These are phyloP conservation scores for Penicillium sp. DNA, from an alignment of 2,329 filamentous ascomycete genomes.

Conservation along the genomic window DNA sequence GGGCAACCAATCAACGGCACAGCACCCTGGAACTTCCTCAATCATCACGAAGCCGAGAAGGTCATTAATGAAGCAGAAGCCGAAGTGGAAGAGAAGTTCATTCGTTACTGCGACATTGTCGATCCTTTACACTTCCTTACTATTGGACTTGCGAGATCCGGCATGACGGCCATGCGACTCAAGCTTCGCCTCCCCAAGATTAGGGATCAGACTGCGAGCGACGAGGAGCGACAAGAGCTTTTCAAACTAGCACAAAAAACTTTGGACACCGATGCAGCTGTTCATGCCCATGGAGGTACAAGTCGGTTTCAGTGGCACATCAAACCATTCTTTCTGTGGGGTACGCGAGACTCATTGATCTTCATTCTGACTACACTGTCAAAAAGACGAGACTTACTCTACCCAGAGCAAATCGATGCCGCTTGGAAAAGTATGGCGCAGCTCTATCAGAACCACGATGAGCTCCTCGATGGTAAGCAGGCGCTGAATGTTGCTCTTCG, in stretches of 20 bases:
- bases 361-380: slow-evolving; percentile 29
- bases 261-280: slow-evolving; percentile 34
- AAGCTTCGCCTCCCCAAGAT: slow-evolving; percentile 11
- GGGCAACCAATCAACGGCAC: slow-evolving; percentile 1
- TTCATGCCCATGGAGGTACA: slow-evolving; percentile 23
- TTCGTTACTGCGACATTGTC: slow-evolving; percentile 34
- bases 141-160: slow-evolving; percentile 43
- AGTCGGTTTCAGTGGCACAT: slow-evolving; percentile 33
- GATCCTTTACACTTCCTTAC: slow-evolving; percentile 45
- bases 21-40: slow-evolving; percentile 1
- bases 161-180: slow-evolving; percentile 44
- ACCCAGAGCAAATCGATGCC: background rate
- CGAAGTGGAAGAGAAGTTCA: slow-evolving; percentile 31
- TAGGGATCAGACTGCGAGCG: slow-evolving; percentile 25
- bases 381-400: slow-evolving; percentile 20
- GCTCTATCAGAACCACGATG: slow-evolving; percentile 14
- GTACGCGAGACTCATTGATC: slow-evolving; percentile 35
- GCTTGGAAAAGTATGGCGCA: slow-evolving; percentile 8
- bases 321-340: slow-evolving; percentile 35
- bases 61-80: slow-evolving; percentile 31
- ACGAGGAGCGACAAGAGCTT: slow-evolving; percentile 18
- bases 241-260: slow-evolving; percentile 40
- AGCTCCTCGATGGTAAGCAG: slow-evolving; percentile 27
- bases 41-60: slow-evolving; percentile 2
- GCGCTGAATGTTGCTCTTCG: slow-evolving; percentile 31